Conservation (phyloP, 2,329 filamentous ascomycete species). For the Ophiosphaerella narmari region DNA sequence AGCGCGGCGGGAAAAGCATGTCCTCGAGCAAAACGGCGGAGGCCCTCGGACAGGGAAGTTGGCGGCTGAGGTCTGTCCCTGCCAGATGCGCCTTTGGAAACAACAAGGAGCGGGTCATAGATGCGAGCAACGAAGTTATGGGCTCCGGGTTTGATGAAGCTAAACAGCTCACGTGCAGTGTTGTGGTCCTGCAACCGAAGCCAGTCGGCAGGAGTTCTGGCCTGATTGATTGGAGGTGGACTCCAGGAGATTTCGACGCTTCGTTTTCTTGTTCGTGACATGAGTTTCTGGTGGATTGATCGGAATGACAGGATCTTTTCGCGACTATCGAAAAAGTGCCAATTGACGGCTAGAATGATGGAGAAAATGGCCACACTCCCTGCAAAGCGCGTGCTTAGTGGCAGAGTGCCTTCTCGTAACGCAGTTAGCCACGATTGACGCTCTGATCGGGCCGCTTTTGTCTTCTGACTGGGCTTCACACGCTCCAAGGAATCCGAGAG, state of each 20-base stretch:
- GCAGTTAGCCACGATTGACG: constrained; percentile 63
- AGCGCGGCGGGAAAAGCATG: constrained; percentile 72
- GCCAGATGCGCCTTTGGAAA: constrained; percentile 70
- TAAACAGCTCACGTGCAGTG: constrained; percentile 75
- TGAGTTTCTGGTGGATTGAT: constrained; percentile 21
- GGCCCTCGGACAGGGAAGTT: constrained; percentile 58
- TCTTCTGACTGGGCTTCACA: constrained; percentile 34
- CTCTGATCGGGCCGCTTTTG: constrained; percentile 56
- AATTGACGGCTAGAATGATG: constrained; percentile 74
- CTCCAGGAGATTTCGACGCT: constrained; percentile 21
- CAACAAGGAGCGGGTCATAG: constrained; percentile 75
- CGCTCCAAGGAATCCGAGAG: constrained; percentile 70
- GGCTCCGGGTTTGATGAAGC: constrained; percentile 72
- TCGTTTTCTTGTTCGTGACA: constrained; percentile 28
- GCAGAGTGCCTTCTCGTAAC: constrained; percentile 66
- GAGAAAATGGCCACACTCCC: constrained; percentile 74
- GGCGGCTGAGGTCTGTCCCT: constrained; percentile 57
- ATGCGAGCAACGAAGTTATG: constrained; percentile 75
- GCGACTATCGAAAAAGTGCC: constrained; percentile 73
- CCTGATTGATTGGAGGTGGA: constrained; percentile 70
- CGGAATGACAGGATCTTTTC: constrained; percentile 41
- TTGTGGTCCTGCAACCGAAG: constrained; percentile 77
- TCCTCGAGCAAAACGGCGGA: constrained; percentile 57
- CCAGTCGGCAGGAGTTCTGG: constrained; percentile 77
- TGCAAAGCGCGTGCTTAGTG: constrained; percentile 73